Evolutionary conservation across 441 rosid species (phyloP).

Genomic region (Lagerstroemia fauriei): DNA sequence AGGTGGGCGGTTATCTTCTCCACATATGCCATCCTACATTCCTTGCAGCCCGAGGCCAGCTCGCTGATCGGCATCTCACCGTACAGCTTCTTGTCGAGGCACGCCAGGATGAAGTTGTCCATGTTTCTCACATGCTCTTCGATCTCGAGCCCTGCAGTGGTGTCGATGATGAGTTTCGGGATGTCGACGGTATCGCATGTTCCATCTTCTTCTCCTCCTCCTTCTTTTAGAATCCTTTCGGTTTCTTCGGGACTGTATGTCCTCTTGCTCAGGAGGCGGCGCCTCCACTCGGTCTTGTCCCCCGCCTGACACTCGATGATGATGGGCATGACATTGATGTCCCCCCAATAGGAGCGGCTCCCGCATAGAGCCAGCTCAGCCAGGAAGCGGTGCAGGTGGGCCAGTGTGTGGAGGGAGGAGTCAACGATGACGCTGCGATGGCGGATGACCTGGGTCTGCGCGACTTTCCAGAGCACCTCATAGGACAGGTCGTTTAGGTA

Average conservation of each 20-base stretch:
- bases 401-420: background rate
- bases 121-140: background rate
- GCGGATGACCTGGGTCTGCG: background rate
- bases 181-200: background rate
- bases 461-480: background rate
- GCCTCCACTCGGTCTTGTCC: background rate
- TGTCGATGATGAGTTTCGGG: background rate
- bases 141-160: background rate
- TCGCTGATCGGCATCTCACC: background rate
- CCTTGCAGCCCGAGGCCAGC: background rate
- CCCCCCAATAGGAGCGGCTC: background rate
- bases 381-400: background rate
- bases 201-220: background rate
- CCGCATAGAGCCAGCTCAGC: background rate
- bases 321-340: background rate
- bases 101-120: background rate
- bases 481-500: background rate
- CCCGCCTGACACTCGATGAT: background rate
- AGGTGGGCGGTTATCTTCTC: background rate
- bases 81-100: background rate
- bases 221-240: background rate
- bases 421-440: background rate
- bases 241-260: background rate
- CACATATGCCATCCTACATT: background rate
- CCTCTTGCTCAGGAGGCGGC: background rate